phyloP scores from a whole-genome alignment of 164 flowering plant genomes.

The Umbellularia californica region DNA sequence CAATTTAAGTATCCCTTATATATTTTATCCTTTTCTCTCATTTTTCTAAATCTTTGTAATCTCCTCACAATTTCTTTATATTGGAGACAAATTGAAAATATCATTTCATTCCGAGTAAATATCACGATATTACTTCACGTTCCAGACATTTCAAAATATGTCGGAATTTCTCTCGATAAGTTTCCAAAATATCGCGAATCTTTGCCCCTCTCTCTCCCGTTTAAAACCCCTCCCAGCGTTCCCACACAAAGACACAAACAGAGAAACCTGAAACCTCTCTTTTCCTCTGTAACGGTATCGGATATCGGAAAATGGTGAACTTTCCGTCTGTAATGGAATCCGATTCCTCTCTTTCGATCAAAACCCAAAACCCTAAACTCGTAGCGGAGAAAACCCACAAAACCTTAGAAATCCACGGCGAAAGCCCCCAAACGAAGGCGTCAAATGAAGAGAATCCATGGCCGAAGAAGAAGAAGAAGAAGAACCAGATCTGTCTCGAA shows the following conservation, averaged over 20 bases:
- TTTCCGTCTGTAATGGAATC: neutral
- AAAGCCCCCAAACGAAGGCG: neutral
- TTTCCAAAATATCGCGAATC: neutral
- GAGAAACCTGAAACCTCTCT: neutral
- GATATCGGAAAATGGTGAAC: neutral
- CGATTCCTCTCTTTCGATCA: neutral
- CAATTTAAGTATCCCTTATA: too few species aligned
- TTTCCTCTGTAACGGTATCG: too few species aligned
- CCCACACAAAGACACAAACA: neutral
- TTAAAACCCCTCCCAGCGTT: neutral
- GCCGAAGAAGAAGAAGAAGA: conserved; percentile 37
- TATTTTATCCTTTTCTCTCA: too few species aligned
- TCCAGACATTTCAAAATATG: too few species aligned
- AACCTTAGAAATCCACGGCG: neutral
- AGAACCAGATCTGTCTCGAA: conserved; percentile 61
- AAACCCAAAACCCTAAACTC: neutral
- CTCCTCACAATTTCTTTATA: too few species aligned
- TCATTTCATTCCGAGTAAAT: too few species aligned
- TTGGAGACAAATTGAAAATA: too few species aligned
- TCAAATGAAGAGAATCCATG: conserved; percentile 10
- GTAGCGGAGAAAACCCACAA: neutral
- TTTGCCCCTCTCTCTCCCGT: neutral
- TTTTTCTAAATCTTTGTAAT: too few species aligned
- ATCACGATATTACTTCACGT: too few species aligned
- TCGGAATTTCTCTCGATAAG: too few species aligned